Base-by-base conservation (phyloP, 495 filamentous ascomycete genomes). In the Viridothelium virens region DNA sequence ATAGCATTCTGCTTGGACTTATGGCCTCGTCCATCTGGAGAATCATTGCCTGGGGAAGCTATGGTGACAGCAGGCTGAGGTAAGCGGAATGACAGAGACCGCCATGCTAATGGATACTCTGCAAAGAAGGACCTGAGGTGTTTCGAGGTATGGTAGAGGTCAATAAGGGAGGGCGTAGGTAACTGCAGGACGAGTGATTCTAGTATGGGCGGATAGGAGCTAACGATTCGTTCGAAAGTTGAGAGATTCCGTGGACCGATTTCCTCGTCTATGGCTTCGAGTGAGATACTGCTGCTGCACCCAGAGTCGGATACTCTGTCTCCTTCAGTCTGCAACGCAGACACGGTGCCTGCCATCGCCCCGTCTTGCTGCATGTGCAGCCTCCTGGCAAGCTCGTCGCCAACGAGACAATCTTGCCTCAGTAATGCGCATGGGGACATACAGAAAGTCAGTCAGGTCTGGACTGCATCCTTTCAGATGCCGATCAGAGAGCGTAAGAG, bases 81-180 rank as follows among this genome's bases (percentile, higher is more conserved):
- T 18, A 85, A 71, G 47, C 84, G 80, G 70, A 87, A 87, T 1
- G 84, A 86, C 31, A 86, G 78, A 61, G 79, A 78, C 72, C 80
- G 82, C 84, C 84, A 87, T 78, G 84, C 84, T 67, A 81, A 80
- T 48, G 84, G 84, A 73, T 85, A 86, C 33, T 77, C 76, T 64
- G 76, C 78, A 37, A 87, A 77, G 66, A 86, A 85, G 25, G 75
- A 75, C 48, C 82, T 81, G 34, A 86, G 79, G 71, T 81, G 79
- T 63, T 73, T 72, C 16, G 82, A 84, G 41, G 83, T 83, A 65
- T 86, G 83, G 67, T 84, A 84, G 65, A 86, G 81, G 64, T 82
- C 78, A 69, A 86, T 73, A 66, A 86, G 78, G 38, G 83, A 74
- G 44, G 81, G 74, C 53, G 84, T 86, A 44, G 84, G 84, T 39